A percentile compares a stretch with the other conserved stretches of the same genome.
Conservation (phyloP, 1,284 basidiomycete genomes). For the Melampsora americana region DNA sequence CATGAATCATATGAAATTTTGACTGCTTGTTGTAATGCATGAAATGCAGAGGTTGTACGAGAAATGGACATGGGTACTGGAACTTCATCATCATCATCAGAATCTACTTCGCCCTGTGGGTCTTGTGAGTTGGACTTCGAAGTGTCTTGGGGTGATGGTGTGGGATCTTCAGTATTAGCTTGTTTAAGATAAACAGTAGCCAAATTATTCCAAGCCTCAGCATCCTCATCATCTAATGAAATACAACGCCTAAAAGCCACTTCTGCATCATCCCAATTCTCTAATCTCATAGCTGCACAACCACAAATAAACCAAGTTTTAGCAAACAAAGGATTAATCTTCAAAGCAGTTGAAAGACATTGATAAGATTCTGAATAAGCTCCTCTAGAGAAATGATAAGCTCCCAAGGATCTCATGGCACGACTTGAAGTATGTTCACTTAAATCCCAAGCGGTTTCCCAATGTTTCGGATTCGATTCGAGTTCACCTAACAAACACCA, state of each 20-base stretch:
- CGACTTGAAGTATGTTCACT: slow-evolving; percentile 76
- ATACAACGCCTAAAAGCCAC: slow-evolving; percentile 83
- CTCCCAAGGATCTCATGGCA: slow-evolving; percentile 85
- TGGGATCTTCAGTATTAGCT: slow-evolving; percentile 56
- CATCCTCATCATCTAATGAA: slow-evolving; percentile 88
- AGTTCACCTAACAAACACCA: slow-evolving; percentile 96
- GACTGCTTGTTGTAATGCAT: slow-evolving; percentile 86
- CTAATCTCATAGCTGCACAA: slow-evolving; percentile 74
- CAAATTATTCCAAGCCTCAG: slow-evolving; percentile 96
- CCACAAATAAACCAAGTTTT: slow-evolving; percentile 94
- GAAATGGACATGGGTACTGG: slow-evolving; percentile 59
- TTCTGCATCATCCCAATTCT: slow-evolving; percentile 78
- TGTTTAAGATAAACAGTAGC: slow-evolving; percentile 89
- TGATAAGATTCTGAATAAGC: slow-evolving; percentile 66
- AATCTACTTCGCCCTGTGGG: slow-evolving; percentile 40
- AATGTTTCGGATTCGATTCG: slow-evolving; percentile 68
- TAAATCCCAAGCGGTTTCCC: slow-evolving; percentile 77
- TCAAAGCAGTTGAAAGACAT: slow-evolving; percentile 70
- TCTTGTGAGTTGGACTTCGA: not conserved
- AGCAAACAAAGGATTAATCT: slow-evolving; percentile 81
- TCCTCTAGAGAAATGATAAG: slow-evolving; percentile 69
- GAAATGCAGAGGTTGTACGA: slow-evolving; percentile 66
- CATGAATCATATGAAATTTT: slow-evolving; percentile 83
- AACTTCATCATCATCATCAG: slow-evolving; percentile 42
- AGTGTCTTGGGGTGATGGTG: not conserved